Evolutionary conservation across 371 early-diverging fungal genomes (phyloP), one percentile per base, ranked within the genome.

Genomic region (Mucor plumbeus): DNA sequence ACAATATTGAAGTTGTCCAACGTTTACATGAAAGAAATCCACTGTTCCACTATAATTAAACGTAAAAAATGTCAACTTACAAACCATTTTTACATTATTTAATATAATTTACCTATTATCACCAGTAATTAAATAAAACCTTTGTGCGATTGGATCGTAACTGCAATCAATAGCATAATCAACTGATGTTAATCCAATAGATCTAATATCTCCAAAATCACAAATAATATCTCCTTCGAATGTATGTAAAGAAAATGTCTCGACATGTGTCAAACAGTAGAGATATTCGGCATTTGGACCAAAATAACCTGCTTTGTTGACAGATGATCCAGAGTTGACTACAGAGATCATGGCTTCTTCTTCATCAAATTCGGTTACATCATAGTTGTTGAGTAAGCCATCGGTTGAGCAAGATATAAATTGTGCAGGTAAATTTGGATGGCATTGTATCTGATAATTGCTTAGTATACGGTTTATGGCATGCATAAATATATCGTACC

Each of bases 141-240:
- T 82, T 71, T 91, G 89, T 0, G 82, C 67, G 4, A 62, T 68
- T 1, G 83, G 70, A 65, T 94, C 92, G 73, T 93, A 98, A 7
- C 80, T 81, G 67, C 93, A 92, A 54, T 91, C 92, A 48, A 96
- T 88, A n/a, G 89, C 87, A 73, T 96, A 98, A 64, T 96, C 92
- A 15, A 97, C 70, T 5, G 73, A 69, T 21, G 87, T 55, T n/a
- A 83, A 75, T 39, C 70, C 68, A 40, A 81, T 77, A 11, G 75
- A 72, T 65, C 94, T 83, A 50, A 95, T 84, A 72, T 95, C 94
- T n/a, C 95, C 96, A 75, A 88, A 92, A 65, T 89, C 79, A 53
- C 81, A 86, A 33, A 95, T 75, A 38, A 82, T 61, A 41, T 93
- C 89, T 17, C 85, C 88, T 70, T 73, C 76, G 59, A 80, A 40